Evolutionary conservation across 257 asterid species (phyloP), one percentile per base, ranked within the genome.

Genomic region (Sherardia arvensis): DNA sequence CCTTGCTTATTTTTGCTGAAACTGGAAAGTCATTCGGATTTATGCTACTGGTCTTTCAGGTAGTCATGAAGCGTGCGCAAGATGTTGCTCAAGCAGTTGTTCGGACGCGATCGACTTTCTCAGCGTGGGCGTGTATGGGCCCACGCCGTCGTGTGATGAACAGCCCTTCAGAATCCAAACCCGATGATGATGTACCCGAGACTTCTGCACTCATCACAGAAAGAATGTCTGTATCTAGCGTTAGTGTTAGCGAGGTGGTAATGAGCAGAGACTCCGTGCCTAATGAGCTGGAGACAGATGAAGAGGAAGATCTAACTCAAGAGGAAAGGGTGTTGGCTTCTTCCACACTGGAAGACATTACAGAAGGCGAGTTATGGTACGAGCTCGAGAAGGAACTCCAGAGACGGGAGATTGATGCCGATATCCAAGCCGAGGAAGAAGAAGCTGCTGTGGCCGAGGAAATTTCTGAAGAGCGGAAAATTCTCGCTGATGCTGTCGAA

Each of bases 1-100:
- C n/a, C n/a, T n/a, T n/a, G n/a, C n/a, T n/a, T n/a, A n/a, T n/a
- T n/a, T n/a, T n/a, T n/a, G n/a, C n/a, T n/a, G n/a, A n/a, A n/a
- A n/a, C n/a, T n/a, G n/a, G n/a, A n/a, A 32, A 1, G 43, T 34
- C 43, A 34, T 34, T 30, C 45, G 69, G 70, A 61, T 76, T 68
- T 8, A 48, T 15, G 62, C 12, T 27, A 28, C 26, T 57, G 59
- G 43, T 65, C 65, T 57, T 21, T 53, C 74, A 90, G 96, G 96
- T 81, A 43, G 93, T 91, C 74, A 84, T 91, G 78, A 91, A 76
- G 80, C 95, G 93, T 7, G 97, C 97, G 11, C 96, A 91, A 70
- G 87, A 82, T 74, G 95, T 91, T 51, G 97, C 97, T 71, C 94
- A 83, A 67, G 95, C 95, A 38, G 97, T 91, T 47, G 89, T 84